phyloP scores from a whole-genome alignment of 768 basidiomycete genomes.

The Amanita muscaria region DNA sequence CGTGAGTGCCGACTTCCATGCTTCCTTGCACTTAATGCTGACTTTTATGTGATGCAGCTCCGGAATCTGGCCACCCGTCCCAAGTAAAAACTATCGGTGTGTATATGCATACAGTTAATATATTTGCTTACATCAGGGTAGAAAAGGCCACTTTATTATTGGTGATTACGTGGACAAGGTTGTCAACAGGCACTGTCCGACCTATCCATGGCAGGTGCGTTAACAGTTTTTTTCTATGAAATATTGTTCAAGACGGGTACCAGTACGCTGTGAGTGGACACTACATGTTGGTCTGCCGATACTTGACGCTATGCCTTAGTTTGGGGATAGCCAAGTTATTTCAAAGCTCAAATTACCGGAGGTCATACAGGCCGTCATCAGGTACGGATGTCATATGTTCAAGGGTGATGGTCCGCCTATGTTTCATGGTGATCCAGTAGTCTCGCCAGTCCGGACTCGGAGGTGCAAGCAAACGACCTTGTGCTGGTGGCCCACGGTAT shows the following conservation, averaged over 20 bases:
- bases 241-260: background rate
- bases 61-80: conserved; percentile 70
- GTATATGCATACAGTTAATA: conserved; percentile 10
- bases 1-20: conserved; percentile 34
- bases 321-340: conserved; percentile 67
- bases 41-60: conserved; percentile 28
- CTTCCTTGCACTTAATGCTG: background rate
- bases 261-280: conserved; percentile 55
- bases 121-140: conserved; percentile 21
- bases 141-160: conserved; percentile 67
- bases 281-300: background rate
- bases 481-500: conserved; percentile 63
- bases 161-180: conserved; percentile 60
- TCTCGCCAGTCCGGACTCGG: conserved; percentile 68
- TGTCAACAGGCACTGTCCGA: conserved; percentile 52
- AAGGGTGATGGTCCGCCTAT: background rate
- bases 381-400: conserved; percentile 29
- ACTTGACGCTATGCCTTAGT: conserved; percentile 34
- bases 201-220: conserved; percentile 68
- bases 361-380: conserved; percentile 65
- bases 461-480: conserved; percentile 58
- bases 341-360: conserved; percentile 61
- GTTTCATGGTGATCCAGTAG: conserved; percentile 40
- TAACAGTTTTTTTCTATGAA: background rate
- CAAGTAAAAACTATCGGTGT: conserved; percentile 71